A percentile compares a stretch with the other conserved stretches of the same genome.
phyloP scores from a whole-genome alignment of 2,329 filamentous ascomycete genomes.

The Beauveria scarabaeidicola region DNA sequence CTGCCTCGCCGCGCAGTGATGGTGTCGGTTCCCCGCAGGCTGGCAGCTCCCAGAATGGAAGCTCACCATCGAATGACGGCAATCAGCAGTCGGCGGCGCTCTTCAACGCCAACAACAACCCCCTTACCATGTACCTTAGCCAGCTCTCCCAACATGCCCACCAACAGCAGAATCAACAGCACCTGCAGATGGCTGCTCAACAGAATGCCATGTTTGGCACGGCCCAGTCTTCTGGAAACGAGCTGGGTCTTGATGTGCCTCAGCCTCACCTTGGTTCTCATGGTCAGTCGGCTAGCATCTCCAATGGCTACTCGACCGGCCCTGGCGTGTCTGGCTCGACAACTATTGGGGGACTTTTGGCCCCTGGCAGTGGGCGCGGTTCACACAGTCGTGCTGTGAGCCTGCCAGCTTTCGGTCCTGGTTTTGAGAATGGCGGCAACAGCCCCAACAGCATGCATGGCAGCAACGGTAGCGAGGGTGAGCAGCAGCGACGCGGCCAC shows the following conservation, averaged over 20 bases:
- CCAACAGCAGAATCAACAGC: slow-evolving; percentile 66
- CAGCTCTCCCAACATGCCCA: slow-evolving; percentile 68
- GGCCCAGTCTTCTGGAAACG: slow-evolving; percentile 50
- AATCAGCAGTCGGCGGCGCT: slow-evolving; percentile 62
- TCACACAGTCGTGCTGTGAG: slow-evolving; percentile 78
- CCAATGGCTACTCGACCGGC: slow-evolving; percentile 52
- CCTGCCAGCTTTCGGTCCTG: slow-evolving; percentile 62
- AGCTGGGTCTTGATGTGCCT: slow-evolving; percentile 50
- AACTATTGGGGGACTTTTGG: slow-evolving; percentile 68
- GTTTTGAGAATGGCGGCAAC: slow-evolving; percentile 51
- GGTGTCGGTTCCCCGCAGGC: slow-evolving; percentile 48
- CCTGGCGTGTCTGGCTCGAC: slow-evolving; percentile 49
- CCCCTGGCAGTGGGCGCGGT: slow-evolving; percentile 54
- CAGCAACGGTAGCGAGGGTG: slow-evolving; percentile 37
- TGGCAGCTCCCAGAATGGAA: slow-evolving; percentile 53
- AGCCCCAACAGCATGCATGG: slow-evolving; percentile 41
- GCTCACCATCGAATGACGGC: slow-evolving; percentile 44
- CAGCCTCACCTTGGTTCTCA: slow-evolving; percentile 54
- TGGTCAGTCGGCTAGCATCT: slow-evolving; percentile 57
- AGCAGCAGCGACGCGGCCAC: slow-evolving; percentile 47
- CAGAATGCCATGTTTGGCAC: slow-evolving; percentile 76
- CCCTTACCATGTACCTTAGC: slow-evolving; percentile 85
- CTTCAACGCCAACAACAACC: slow-evolving; percentile 78
- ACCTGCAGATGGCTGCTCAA: slow-evolving; percentile 62
- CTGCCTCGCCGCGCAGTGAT: slow-evolving; percentile 59